Percentiles rank a stretch among this genome's conserved stretches.
Evolutionary conservation across 1,284 basidiomycete species (phyloP).

Genomic region (Ganoderma leucocontextum): DNA sequence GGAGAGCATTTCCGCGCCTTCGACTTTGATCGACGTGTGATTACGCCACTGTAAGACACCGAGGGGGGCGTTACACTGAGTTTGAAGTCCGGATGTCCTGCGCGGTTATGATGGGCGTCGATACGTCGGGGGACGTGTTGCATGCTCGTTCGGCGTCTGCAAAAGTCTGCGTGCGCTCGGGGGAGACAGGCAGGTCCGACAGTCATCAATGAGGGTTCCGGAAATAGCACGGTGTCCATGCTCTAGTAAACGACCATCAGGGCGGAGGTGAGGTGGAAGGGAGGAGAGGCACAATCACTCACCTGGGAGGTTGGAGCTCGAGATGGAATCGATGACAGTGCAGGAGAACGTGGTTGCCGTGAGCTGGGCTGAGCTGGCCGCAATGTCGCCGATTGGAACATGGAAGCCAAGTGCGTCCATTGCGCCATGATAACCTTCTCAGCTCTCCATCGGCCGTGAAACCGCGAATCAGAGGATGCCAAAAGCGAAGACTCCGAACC

Average conservation of each 20-base stretch:
- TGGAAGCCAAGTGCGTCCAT: conserved; percentile 1
- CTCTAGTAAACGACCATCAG: background rate
- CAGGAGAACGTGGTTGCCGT: background rate
- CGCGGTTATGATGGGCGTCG: background rate
- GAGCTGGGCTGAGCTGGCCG: background rate
- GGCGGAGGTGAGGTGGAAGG: background rate
- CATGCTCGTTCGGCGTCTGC: background rate
- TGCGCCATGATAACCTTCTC: background rate
- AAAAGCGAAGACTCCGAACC: background rate
- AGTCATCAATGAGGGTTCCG: background rate
- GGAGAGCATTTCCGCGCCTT: background rate
- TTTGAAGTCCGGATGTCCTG: background rate
- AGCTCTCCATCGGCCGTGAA: background rate
- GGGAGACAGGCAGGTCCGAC: background rate
- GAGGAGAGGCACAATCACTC: background rate
- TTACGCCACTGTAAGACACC: background rate
- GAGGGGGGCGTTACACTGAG: background rate
- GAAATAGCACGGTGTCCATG: background rate
- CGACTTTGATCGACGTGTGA: background rate
- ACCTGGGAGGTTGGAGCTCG: background rate
- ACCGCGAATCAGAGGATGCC: background rate
- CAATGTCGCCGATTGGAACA: background rate
- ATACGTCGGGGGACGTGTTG: background rate
- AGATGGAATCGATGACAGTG: conserved; percentile 1
- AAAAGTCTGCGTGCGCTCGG: background rate